Evolutionary conservation across 805 yeast genomes (phyloP), one percentile per base, ranked within the genome.

Genomic region (Lipomyces orientalis): DNA sequence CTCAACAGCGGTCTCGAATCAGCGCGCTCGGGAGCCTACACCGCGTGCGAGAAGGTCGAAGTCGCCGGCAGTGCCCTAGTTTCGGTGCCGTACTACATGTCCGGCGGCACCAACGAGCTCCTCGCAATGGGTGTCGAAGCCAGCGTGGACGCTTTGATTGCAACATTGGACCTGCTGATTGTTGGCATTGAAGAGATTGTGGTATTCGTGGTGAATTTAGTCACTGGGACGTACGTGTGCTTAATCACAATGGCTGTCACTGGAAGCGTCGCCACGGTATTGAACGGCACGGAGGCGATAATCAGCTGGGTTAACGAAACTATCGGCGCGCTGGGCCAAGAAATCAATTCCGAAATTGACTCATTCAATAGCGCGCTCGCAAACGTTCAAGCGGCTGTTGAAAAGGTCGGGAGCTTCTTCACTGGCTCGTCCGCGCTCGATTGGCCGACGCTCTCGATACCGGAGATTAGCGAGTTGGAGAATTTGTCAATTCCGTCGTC

Each of bases 181-280:
- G 84, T 86, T 0, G 89, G 87, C 0, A 79, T 88, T 7, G 88
- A 90, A 72, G 81, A 83, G 54, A 70, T 93, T 54, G 75, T 91
- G 0, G 75, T 86, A 3, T 91, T 94, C 75, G 80, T 86, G 7
- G 79, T 94, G 8, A 92, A 93, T 39, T 73, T 94, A 70, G 85
- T 90, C 59, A 77, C 93, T 1, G 98, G 98, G 0, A 95, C 98
- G 0, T 91, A 91, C 77, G 88, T 90, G 0, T 95, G 99, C 77
- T 80, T 95, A 14, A 76, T 92, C 14, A 86, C 90, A 0, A 88
- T 95, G 4, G 86, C 93, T 0, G 81, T 93, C 6, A 88, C 86
- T 73, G 91, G 93, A 2, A 84, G 90, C 0, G 89, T 88, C 1
- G 87, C 86, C 71, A 86, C 87, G 37, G 96, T 96, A 0, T 76